Percentiles rank a stretch among this genome's conserved stretches.
phyloP scores from a whole-genome alignment of 345 rosid species.

The Eutrema heterophyllum region DNA sequence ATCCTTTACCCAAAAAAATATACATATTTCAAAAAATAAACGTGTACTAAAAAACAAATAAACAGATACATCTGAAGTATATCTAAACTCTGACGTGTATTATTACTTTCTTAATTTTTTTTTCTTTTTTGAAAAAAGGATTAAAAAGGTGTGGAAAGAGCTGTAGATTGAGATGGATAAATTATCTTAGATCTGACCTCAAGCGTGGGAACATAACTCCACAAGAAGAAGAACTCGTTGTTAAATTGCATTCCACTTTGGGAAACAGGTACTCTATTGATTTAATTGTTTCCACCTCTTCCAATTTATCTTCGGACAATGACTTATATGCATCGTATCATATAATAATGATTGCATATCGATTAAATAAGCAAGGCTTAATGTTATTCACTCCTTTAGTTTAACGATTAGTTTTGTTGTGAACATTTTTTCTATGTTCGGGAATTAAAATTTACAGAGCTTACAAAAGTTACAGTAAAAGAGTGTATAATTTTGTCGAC shows the following conservation, averaged over 20 bases:
- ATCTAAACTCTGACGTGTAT: neutral
- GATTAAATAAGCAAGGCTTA: neutral
- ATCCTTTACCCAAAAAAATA: neutral
- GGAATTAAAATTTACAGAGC: neutral
- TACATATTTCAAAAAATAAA: neutral
- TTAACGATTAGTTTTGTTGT: neutral
- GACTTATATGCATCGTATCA: neutral
- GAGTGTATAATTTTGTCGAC: neutral
- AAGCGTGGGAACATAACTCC: conserved; percentile 71
- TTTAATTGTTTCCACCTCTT: neutral
- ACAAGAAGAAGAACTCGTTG: conserved; percentile 60
- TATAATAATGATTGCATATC: neutral
- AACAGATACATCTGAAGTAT: neutral
- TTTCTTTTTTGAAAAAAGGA: conserved; percentile 27
- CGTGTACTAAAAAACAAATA: neutral
- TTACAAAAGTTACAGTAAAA: neutral
- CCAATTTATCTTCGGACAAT: neutral
- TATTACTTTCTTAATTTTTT: neutral
- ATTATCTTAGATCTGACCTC: conserved; percentile 66
- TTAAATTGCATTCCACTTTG: conserved; percentile 56
- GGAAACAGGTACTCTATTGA: conserved; percentile 60
- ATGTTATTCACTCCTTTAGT: neutral
- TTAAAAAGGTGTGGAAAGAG: conserved; percentile 88
- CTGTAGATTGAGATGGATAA: conserved; percentile 88
- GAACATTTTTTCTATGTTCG: neutral